Evolutionary conservation across 495 filamentous ascomycete species (phyloP), one percentile per base, ranked within the genome.

Genomic region (Penicillium chermesinum): DNA sequence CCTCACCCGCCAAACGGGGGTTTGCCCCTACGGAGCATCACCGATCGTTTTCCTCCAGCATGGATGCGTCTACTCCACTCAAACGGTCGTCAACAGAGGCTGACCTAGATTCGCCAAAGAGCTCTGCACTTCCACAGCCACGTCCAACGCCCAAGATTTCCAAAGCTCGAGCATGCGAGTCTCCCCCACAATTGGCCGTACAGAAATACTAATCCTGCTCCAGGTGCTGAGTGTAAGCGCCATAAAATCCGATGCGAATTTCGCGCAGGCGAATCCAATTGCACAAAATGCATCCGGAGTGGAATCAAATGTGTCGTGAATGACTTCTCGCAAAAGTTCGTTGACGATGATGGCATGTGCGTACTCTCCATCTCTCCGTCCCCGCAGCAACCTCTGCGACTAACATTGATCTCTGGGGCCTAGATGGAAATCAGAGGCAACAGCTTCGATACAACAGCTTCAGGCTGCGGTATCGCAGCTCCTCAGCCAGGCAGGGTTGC

Each of bases 171-270:
- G 71, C 71, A 18, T 74, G 71, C 73, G 51, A 63, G 71, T 12
- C 22, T 39, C 38, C 55, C 41, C 57, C 49, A 50, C 55, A 53
- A 42, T 19, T 36, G 37, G 32, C 35, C 35, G 37, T 22, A n/a
- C 34, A 39, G 30, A 43, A 38, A 27, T n/a, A 33, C 42, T 43
- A 44, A 44, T 35, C 42, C 14, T 16, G 2, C 13, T 38, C 13
- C 45, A 74, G 71, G 71, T 47, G 71, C 71, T 8, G 71, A 74
- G 46, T 74, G 71, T 39, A 74, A 74, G 47, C 64, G 71, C 30
- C 71, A 74, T 50, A 74, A 74, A 44, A 74, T 74, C 43, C 69
- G 69, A 38, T 74, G 71, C 47, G 71, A 74, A 46, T 70, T 74
- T 48, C 64, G 64, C 40, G 20, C 64, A 2, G 71, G 71, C 2